Evolutionary conservation across 495 filamentous ascomycete species (phyloP).

Genomic region (Aspergillus heteromorphus): DNA sequence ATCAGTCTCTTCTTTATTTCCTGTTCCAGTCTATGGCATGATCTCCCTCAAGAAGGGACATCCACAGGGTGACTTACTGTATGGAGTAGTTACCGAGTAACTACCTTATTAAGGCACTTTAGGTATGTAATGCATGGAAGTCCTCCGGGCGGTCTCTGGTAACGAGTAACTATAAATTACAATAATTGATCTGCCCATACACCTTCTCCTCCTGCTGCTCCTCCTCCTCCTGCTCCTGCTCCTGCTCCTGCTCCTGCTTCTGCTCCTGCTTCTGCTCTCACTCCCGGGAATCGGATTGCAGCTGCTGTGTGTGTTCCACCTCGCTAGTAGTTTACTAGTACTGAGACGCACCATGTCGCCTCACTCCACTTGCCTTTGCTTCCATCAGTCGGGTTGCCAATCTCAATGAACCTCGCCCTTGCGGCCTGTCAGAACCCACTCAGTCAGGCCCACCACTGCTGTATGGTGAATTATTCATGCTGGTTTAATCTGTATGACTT

Average conservation of each 20-base stretch:
- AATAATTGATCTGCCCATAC: neutral
- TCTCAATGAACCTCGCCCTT: constrained; percentile 2
- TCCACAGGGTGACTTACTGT: too few relatives aligned
- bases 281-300: neutral
- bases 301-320: constrained; percentile 1
- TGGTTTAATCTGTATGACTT: neutral
- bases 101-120: too few relatives aligned
- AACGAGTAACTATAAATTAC: neutral
- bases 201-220: neutral
- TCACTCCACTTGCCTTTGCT: constrained; percentile 5
- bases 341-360: constrained; percentile 8
- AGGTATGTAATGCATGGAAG: neutral
- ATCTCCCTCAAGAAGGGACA: too few relatives aligned
- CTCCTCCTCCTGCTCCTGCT: neutral
- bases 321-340: constrained; percentile 3
- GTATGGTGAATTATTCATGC: neutral
- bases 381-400: constrained; percentile 3
- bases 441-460: neutral
- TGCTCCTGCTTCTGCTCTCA: too few relatives aligned
- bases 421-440: constrained; percentile 2
- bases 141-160: neutral
- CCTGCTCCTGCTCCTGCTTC: too few relatives aligned
- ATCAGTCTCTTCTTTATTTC: too few relatives aligned
- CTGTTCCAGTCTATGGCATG: too few relatives aligned
- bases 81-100: too few relatives aligned